Base-by-base conservation (phyloP, 805 yeast genomes). In the Starmerella khaoyaiensis region DNA sequence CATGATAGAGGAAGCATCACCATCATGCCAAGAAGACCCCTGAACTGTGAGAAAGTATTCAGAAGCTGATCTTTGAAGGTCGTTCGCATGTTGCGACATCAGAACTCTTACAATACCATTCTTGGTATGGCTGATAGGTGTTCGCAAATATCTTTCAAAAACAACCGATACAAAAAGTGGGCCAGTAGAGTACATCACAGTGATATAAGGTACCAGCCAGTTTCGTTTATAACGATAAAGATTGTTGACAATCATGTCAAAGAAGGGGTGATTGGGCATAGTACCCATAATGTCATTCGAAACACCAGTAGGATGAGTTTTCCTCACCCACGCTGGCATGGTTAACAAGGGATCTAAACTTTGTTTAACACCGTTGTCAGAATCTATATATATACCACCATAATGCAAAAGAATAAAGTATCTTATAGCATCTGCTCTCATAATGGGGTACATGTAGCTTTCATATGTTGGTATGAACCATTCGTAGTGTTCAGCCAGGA, bases 221-320 rank as follows among this genome's bases (percentile, higher is more conserved):
- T 80, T 78, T 48, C 69, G 66, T 52, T 82, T 74, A 53, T 72
- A 77, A 35, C 59, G 64, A 44, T 73, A 59, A 42, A 86, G 64
- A 32, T 69, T 69, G 44, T 76, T 78, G 42, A 82, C 68, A 14
- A 69, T 79, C 52, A 75, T 76, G 33, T 68, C 56, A 62, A 81
- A 82, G 60, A 84, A 81, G 3, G 94, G 94, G 58, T 86, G 96
- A 33, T 67, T 64, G 23, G 93, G 94, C 10, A 79, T 76, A 3
- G 87, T 64, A 9, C 93, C 94, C 93, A 86, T 79, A 12, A 84
- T 84, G 55, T 84, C 94, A 57, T 86, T 86, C 4, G 94, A 80
- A 28, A 86, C 73, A 36, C 96, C 96, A 0, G 93, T 79, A 19
- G 96, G 96, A 4, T 71, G 60, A 1, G 96, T 84, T 54, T 81